Conservation (phyloP, 306 rosid genomes). For the Cucumis sativus region Cucumber_9930_V3 NC_026657.2:14007501-14008000, state of each 20-base stretch:
- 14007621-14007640: too few species aligned
- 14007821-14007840: not conserved
- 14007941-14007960: not conserved
- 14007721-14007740: not conserved
- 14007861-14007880: not conserved
- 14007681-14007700: not conserved
- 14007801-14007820: not conserved
- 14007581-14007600: slow-evolving; percentile 5
- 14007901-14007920: not conserved
- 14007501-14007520: not conserved
- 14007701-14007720: too few species aligned
- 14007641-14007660: not conserved
- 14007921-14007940: not conserved
- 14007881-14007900: slow-evolving; percentile 6
- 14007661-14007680: slow-evolving; percentile 7
- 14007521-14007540: not conserved
- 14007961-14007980: not conserved
- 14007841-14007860: not conserved
- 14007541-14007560: not conserved
- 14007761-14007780: not conserved
- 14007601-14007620: not conserved
- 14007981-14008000: too few species aligned
- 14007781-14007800: not conserved
- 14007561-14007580: not conserved
- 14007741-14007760: not conserved